Base-by-base conservation (phyloP, 495 filamentous ascomycete species). In the Hyaloscypha variabilis region DNA sequence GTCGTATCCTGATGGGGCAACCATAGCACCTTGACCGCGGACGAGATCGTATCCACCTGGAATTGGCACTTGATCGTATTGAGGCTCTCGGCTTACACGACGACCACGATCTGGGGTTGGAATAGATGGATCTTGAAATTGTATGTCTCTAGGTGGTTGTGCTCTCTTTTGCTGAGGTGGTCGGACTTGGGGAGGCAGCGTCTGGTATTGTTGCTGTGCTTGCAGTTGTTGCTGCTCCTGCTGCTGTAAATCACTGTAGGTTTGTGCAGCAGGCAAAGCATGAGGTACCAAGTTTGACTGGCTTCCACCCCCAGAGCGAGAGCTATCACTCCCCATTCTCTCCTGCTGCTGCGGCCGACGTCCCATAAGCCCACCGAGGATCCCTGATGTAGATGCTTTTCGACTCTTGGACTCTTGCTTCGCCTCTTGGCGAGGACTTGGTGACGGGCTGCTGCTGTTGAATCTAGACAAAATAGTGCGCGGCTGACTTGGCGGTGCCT, bases 1-100 rank as follows among this genome's bases (percentile, higher is more conserved):
- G 55, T 70, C 68, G 63, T 73, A 70, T 2, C 62, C 52, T 19
- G 71, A 70, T 29, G 34, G 10, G 13, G 58, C 61, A 17, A 19
- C 11, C 39, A 46, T 46, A 10, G 62, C 68, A 8, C 71, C 71
- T 49, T 73, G 60, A 3, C 65, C 71, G 23, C 66, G 58, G 17
- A 73, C 71, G 0, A 73, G 26, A n/a, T 8, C 28, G 53, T 73
- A 73, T 10, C 67, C 68, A 11, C 65, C 66, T 36, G 71, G 71
- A 52, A 73, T 73, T 10, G 68, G 71, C 8, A 69, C 67, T 28
- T 46, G 66, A 60, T 68, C 65, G 53, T 73, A 73, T 36, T 67
- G 67, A 19, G 63, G 69, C 53, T 66, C 69, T 65, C 63, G 51
- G 36, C 52, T 59, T 6, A 25, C n/a, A 17, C 59, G 63, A 8